Conservation (phyloP, 495 filamentous ascomycete genomes). For the Elaphomyces granulatus region DNA sequence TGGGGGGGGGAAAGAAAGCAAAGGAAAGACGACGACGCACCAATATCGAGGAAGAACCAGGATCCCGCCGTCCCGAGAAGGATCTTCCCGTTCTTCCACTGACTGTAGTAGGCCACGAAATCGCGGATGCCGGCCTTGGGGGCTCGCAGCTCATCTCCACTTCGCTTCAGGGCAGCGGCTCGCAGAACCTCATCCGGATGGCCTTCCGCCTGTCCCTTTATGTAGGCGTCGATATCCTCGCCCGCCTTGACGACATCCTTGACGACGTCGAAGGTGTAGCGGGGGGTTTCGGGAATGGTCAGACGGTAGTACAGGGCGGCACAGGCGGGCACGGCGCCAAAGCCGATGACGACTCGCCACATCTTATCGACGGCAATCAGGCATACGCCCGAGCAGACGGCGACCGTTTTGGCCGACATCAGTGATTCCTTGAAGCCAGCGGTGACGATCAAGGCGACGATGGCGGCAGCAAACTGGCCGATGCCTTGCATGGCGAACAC, state of each 20-base stretch:
- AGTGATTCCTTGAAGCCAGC: slow-evolving; percentile 61
- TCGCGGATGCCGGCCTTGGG: slow-evolving; percentile 53
- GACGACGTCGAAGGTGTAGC: slow-evolving; percentile 72
- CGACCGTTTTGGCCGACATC: slow-evolving; percentile 27
- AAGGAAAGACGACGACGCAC: slow-evolving; percentile 1
- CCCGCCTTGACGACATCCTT: slow-evolving; percentile 55
- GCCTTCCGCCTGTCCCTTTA: slow-evolving; percentile 41
- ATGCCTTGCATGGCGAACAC: slow-evolving; percentile 79
- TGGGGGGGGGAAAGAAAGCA: background rate
- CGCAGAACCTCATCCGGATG: slow-evolving; percentile 47
- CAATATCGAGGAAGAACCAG: slow-evolving; percentile 63
- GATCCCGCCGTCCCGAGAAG: slow-evolving; percentile 65
- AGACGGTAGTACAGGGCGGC: slow-evolving; percentile 74
- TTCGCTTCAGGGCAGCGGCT: slow-evolving; percentile 30
- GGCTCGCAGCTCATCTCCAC: slow-evolving; percentile 31
- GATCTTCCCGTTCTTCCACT: slow-evolving; percentile 52
- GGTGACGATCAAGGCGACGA: slow-evolving; percentile 57
- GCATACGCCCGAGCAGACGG: slow-evolving; percentile 48
- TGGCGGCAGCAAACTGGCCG: slow-evolving; percentile 56
- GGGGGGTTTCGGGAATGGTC: slow-evolving; percentile 73
- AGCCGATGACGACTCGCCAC: slow-evolving; percentile 67
- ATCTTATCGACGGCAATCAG: slow-evolving; percentile 66
- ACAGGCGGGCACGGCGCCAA: slow-evolving; percentile 64
- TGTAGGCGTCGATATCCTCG: slow-evolving; percentile 51
- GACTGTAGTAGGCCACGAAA: slow-evolving; percentile 47